These are phyloP conservation scores for Dactylellina cionopaga DNA, from an alignment of 2,329 filamentous ascomycete species.

Conservation along the genomic window DNA sequence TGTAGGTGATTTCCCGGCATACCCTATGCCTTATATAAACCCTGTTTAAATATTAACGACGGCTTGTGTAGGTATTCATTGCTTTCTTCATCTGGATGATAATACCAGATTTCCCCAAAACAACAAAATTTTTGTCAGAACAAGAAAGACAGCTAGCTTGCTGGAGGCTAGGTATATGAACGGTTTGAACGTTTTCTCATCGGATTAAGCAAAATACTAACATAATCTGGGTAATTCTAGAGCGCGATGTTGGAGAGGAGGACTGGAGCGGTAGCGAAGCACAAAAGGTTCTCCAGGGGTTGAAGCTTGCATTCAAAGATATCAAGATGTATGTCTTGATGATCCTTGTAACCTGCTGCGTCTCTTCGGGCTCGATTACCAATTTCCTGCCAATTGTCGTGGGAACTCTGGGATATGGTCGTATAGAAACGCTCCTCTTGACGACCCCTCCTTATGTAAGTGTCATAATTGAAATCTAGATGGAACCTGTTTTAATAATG, in stretches of 20 bases:
- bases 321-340: conserved; percentile 71
- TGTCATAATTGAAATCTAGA: background rate
- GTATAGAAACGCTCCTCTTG: conserved; percentile 70
- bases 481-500: conserved; percentile 9
- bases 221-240: background rate
- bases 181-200: background rate
- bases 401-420: conserved; percentile 71
- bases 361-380: conserved; percentile 69
- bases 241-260: conserved; percentile 70
- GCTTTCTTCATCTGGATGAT: conserved; percentile 69
- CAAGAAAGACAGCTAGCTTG: conserved; percentile 69
- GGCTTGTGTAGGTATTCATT: conserved; percentile 63
- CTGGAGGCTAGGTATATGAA: conserved; percentile 65
- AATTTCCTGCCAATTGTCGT: conserved; percentile 76
- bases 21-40: background rate
- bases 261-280: conserved; percentile 70
- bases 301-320: conserved; percentile 69
- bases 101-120: conserved; percentile 74
- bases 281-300: conserved; percentile 68
- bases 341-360: conserved; percentile 69
- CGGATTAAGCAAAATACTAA: background rate
- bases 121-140: conserved; percentile 69
- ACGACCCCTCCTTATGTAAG: conserved; percentile 73
- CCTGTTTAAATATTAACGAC: background rate
- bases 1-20: conserved; percentile 36